phyloP scores from a whole-genome alignment of 192 early-diverging fungal genomes.

The Helicostylum pulchrum region DNA sequence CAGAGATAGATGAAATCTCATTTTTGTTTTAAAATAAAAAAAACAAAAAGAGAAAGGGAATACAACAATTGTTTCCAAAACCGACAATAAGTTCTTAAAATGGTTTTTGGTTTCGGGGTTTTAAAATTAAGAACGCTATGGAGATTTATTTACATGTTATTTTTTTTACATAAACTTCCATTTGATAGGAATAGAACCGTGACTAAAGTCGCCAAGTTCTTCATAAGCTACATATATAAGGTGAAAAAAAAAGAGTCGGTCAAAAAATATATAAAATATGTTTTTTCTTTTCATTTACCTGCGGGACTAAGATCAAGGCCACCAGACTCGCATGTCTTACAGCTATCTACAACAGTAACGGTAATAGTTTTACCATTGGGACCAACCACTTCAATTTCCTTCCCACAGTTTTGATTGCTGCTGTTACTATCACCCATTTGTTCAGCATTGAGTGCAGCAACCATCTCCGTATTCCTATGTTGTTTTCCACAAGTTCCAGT shows the following conservation, averaged over 20 bases:
- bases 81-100: not conserved
- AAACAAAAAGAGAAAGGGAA: not conserved
- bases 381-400: conserved; percentile 2
- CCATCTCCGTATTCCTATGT: conserved; percentile 8
- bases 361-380: conserved; percentile 5
- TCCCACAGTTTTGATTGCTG: not conserved
- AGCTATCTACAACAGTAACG: conserved; percentile 17
- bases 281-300: not conserved
- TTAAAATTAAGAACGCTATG: not conserved
- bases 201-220: conserved; percentile 17
- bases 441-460: conserved; percentile 7
- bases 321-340: conserved; percentile 3
- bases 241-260: too few relatives aligned
- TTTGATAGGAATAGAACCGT: conserved; percentile 4
- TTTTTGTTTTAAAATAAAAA: not conserved
- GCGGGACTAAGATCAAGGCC: conserved; percentile 16
- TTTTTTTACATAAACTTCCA: conserved; percentile 13
- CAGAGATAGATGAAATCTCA: conserved; percentile 1
- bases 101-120: not conserved
- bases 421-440: not conserved
- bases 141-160: not conserved
- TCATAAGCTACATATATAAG: conserved; percentile 13
- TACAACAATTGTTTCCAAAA: not conserved
- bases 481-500: conserved; percentile 10
- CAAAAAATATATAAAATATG: too few relatives aligned